Percentiles rank a stretch among this genome's conserved stretches.
phyloP scores from a whole-genome alignment of 192 early-diverging fungal genomes.

The Coemansia sp. region DNA sequence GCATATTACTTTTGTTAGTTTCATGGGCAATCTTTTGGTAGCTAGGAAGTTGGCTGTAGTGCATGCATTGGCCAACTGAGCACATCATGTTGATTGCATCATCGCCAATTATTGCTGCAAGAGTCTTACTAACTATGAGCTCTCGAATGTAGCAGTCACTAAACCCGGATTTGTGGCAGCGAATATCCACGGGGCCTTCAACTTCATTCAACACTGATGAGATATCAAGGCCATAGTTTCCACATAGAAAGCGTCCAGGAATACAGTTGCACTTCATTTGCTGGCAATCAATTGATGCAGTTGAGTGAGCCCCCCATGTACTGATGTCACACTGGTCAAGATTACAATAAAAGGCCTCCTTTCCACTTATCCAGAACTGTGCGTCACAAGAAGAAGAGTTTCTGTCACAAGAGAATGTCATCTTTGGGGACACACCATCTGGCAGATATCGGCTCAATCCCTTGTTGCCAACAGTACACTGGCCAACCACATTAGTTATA shows the following conservation, averaged over 20 bases:
- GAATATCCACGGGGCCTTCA: constrained; percentile 74
- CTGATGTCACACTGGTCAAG: constrained; percentile 71
- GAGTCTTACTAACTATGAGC: constrained; percentile 29
- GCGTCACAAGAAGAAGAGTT: constrained; percentile 64
- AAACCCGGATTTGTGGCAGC: constrained; percentile 68
- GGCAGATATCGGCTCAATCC: constrained; percentile 54
- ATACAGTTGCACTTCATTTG: constrained; percentile 80
- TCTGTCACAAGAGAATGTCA: constrained; percentile 72
- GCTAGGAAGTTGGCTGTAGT: constrained; percentile 82
- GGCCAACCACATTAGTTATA: constrained; percentile 65
- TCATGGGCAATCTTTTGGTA: constrained; percentile 47
- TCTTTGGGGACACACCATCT: constrained; percentile 66
- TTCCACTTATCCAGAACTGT: constrained; percentile 84
- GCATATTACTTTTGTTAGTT: constrained; percentile 39
- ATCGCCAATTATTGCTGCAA: constrained; percentile 73
- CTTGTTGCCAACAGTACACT: constrained; percentile 74
- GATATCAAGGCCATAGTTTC: constrained; percentile 78
- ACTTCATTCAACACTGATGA: constrained; percentile 77
- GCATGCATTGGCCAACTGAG: constrained; percentile 80
- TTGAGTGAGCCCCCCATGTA: constrained; percentile 42
- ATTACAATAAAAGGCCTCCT: constrained; percentile 90
- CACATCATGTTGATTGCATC: constrained; percentile 77
- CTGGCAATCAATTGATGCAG: constrained; percentile 64
- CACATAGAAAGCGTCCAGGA: constrained; percentile 78
- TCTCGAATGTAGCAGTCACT: constrained; percentile 81